Evolutionary conservation across 2,329 filamentous ascomycete species (phyloP).

Genomic region (Aureobasidium melanogenum): DNA sequence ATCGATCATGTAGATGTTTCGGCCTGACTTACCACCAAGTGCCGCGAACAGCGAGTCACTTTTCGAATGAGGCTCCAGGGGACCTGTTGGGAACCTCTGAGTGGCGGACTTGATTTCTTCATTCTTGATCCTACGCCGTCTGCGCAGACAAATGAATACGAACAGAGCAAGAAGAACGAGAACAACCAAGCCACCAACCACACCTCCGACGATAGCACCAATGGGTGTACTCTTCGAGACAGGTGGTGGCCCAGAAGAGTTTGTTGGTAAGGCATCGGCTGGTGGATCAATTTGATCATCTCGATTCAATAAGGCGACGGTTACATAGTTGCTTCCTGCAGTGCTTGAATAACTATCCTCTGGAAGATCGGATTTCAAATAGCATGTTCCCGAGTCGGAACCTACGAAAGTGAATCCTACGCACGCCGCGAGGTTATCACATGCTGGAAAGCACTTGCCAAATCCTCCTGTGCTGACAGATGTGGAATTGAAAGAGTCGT

Average conservation of each 20-base stretch:
- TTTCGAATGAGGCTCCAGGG: conserved; percentile 11
- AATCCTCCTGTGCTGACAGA: conserved; percentile 21
- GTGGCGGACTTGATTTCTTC: conserved; percentile 17
- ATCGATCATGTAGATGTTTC: neutral
- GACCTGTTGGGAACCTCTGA: conserved; percentile 14
- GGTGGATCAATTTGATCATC: conserved; percentile 11
- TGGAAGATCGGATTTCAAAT: conserved; percentile 19
- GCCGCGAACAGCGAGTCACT: conserved; percentile 20
- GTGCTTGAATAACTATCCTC: conserved; percentile 15
- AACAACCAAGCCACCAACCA: conserved; percentile 14
- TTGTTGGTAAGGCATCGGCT: neutral
- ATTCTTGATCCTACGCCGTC: conserved; percentile 16
- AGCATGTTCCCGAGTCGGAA: conserved; percentile 20
- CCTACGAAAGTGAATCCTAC: conserved; percentile 23
- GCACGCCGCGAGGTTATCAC: conserved; percentile 18
- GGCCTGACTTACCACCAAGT: conserved; percentile 21
- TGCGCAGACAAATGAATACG: conserved; percentile 12
- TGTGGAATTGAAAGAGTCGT: conserved; percentile 16
- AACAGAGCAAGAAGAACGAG: conserved; percentile 16
- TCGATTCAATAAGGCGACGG: conserved; percentile 17
- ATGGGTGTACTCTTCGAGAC: conserved; percentile 15
- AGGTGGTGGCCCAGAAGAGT: neutral
- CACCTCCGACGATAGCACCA: conserved; percentile 18
- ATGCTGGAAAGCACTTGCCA: conserved; percentile 22
- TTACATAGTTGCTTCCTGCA: conserved; percentile 19